phyloP scores from a whole-genome alignment of 164 flowering plant genomes.

The Stephania japonica region DNA sequence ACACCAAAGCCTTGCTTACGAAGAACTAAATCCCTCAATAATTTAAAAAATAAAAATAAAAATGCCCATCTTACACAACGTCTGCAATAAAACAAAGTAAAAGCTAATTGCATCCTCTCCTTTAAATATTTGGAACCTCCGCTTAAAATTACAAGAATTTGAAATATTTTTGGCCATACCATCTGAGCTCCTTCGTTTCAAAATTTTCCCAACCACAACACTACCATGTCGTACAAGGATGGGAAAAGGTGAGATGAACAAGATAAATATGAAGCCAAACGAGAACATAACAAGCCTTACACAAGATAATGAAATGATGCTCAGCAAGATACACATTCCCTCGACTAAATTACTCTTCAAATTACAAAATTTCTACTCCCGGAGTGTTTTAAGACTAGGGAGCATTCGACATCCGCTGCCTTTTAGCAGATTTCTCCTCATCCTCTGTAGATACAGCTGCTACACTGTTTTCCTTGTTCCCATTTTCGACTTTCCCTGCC shows the following conservation, averaged over 20 bases:
- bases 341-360: background rate
- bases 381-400: background rate
- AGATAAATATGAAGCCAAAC: too few relatives aligned
- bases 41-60: too few relatives aligned
- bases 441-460: slow-evolving; percentile 12
- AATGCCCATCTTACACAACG: too few relatives aligned
- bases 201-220: background rate
- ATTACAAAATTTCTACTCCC: background rate
- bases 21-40: too few relatives aligned
- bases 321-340: background rate
- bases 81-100: background rate
- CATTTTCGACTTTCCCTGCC: slow-evolving; percentile 11
- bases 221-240: background rate
- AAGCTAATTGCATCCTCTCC: too few relatives aligned
- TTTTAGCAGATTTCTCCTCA: slow-evolving; percentile 29
- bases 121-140: too few relatives aligned
- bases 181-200: too few relatives aligned
- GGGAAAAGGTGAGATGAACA: too few relatives aligned
- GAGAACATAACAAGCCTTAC: background rate
- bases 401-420: slow-evolving; percentile 24
- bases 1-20: too few relatives aligned
- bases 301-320: background rate
- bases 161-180: background rate
- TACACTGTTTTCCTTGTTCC: slow-evolving; percentile 1
- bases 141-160: background rate